Conservation (phyloP, 805 yeast genomes). For the Lachancea dasiensis region DNA sequence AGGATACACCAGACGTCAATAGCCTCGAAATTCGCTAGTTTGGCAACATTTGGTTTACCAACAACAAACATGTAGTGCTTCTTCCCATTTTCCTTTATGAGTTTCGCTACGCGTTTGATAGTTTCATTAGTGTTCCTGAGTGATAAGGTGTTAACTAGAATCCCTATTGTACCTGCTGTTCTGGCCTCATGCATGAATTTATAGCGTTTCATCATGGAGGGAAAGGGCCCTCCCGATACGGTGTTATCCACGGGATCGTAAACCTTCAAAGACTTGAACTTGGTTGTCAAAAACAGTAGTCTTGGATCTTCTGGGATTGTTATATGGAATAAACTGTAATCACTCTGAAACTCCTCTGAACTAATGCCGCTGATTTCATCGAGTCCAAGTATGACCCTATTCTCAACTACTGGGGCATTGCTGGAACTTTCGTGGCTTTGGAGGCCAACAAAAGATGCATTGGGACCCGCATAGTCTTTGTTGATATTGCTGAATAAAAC, state of each 20-base stretch:
- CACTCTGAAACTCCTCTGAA: slow-evolving; percentile 31
- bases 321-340: slow-evolving; percentile 62
- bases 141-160: slow-evolving; percentile 85
- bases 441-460: slow-evolving; percentile 41
- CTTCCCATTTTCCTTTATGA: slow-evolving; percentile 72
- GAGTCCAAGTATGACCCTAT: slow-evolving; percentile 25
- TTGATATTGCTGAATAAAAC: slow-evolving; percentile 40
- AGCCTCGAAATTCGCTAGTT: slow-evolving; percentile 91
- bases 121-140: slow-evolving; percentile 65
- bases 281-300: slow-evolving; percentile 66
- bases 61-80: slow-evolving; percentile 93
- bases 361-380: slow-evolving; percentile 24
- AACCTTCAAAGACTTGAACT: slow-evolving; percentile 48
- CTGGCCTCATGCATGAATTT: slow-evolving; percentile 82
- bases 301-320: slow-evolving; percentile 74
- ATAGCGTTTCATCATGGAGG: slow-evolving; percentile 78
- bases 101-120: slow-evolving; percentile 51
- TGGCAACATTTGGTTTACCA: slow-evolving; percentile 97
- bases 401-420: slow-evolving; percentile 31
- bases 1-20: slow-evolving; percentile 91
- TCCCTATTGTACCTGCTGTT: slow-evolving; percentile 87
- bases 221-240: slow-evolving; percentile 53
- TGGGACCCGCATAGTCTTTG: slow-evolving; percentile 22
- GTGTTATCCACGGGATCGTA: slow-evolving; percentile 39
- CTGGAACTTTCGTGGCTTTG: slow-evolving; percentile 7